Base-by-base conservation (phyloP, 192 early-diverging fungal species). In the Coemansia sp. region DNA sequence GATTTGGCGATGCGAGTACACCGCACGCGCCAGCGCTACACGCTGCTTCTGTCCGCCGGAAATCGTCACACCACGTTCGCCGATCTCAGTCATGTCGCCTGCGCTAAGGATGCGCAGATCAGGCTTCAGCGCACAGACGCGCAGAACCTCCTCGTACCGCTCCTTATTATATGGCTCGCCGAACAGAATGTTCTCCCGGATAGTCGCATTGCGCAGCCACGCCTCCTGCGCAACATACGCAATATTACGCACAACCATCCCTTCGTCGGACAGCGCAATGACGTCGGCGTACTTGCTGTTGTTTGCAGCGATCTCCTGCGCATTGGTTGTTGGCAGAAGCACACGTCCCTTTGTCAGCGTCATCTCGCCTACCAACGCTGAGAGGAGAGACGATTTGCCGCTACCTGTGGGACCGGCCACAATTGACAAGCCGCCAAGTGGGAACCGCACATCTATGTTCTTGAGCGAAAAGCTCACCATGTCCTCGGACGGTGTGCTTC, bases 21-120 rank as follows among this genome's bases (percentile, higher is more conserved):
- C 70, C 17, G 93, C 92, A 55, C 94, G 84, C 31, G 92, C 94
- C 57, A 95, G 79, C 3, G 90, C 64, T 15, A 97, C 84, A 30
- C 93, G 75, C 53, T 88, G 88, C 73, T 92, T 94, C 74, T 94
- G 92, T 7, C 92, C 92, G 34, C 92, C 92, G 13, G 84, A 87
- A 11, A 93, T 68, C 4, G 86, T 91, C 9, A 91, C 80, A 17
- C 92, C 92, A 55, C 89, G 88, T 56, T 94, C 92, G 10, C 92
- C 92, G 67, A 98, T 85, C 76, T 97, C 93, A 8, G 96, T 96
- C 54, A 82, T 67, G 70, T 98, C 96, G 8, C 92, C 93, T 40
- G 81, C 88, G 36, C 87, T 82, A 8, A 98, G 66, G 59, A 89
- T 92, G 14, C 88, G 87, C 36, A 98, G 82, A 65, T 98, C 96